Evolutionary conservation across 306 rosid species (phyloP), one percentile per base, ranked within the genome.

Genomic region (Corylus heterophylla): DNA sequence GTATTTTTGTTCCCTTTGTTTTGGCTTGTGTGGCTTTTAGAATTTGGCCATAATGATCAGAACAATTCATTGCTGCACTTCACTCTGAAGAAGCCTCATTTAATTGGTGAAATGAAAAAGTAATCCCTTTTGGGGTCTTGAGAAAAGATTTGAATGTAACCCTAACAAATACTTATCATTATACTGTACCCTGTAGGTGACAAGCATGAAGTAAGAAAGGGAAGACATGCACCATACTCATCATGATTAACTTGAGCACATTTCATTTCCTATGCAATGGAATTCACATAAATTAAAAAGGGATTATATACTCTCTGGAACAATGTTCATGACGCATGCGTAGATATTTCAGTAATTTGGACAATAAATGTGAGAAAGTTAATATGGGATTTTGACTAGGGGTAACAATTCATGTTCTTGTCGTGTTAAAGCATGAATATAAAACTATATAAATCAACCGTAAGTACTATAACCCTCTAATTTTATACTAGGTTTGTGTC

Each of bases 201-300:
- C 79, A 85, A 85, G 87, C 89, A 82, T 84, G 86, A 78, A 86
- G 79, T 81, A 66, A 69, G 84, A 77, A 16, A 80, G 72, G 77
- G 49, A 70, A 31, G 49, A 37, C 74, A 77, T 79, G 78, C 62
- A 70, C 76, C 78, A 77, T 69, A 74, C 70, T 84, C 79, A 79
- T 88, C 64, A 78, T 80, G 75, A 77, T 42, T 42, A 42, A 62
- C 49, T 14, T 7, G 31, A 27, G 35, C 66, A 79, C 78, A 56
- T 72, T 75, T 80, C 78, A 56, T 72, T 75, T 80, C 59, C 75
- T 20, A 35, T 29, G 25, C 79, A 49, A 63, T 69, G 61, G 54
- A 63, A 61, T 52, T 16, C 55, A 42, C 2, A 31, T 2, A 31
- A 31, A 31, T 31, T 31, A 1, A 31, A 31, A 31, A 31, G 35